Percentiles rank a stretch among this genome's conserved stretches.
Conservation (phyloP, 371 early-diverging fungal species). For the Mortierella sp. region DNA sequence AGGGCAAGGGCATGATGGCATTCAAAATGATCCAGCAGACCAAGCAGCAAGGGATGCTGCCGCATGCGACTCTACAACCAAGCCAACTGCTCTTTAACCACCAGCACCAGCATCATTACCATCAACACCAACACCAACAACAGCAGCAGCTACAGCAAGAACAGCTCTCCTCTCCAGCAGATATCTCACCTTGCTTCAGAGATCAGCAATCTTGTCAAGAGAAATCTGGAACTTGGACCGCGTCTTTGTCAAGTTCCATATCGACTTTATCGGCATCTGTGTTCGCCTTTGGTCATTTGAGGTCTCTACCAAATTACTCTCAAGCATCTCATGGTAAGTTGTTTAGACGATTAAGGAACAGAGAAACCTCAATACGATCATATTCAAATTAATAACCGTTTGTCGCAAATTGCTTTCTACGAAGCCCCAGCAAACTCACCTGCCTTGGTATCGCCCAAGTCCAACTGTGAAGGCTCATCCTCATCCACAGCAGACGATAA, state of each 20-base stretch:
- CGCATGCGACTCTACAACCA: slow-evolving; percentile 17
- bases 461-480: not conserved
- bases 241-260: not conserved
- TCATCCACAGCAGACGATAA: not conserved
- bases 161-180: not conserved
- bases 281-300: no score
- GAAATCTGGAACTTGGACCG: slow-evolving; percentile 1
- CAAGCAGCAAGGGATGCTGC: slow-evolving; percentile 12
- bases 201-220: slow-evolving; percentile 1
- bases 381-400: no score
- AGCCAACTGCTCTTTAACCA: slow-evolving; percentile 2
- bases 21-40: slow-evolving; percentile 22
- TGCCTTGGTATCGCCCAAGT: not conserved
- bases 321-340: not conserved
- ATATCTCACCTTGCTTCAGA: not conserved
- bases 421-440: not conserved
- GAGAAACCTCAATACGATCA: no score
- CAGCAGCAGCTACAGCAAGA: slow-evolving; percentile 9
- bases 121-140: slow-evolving; percentile 4
- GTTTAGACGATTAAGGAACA: no score
- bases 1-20: slow-evolving; percentile 13
- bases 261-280: not conserved
- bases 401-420: no score
- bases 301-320: no score
- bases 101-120: slow-evolving; percentile 5